These are phyloP conservation scores for Yamadazyma phyllophila DNA, from an alignment of 805 yeast genomes.

Conservation along the genomic window DNA sequence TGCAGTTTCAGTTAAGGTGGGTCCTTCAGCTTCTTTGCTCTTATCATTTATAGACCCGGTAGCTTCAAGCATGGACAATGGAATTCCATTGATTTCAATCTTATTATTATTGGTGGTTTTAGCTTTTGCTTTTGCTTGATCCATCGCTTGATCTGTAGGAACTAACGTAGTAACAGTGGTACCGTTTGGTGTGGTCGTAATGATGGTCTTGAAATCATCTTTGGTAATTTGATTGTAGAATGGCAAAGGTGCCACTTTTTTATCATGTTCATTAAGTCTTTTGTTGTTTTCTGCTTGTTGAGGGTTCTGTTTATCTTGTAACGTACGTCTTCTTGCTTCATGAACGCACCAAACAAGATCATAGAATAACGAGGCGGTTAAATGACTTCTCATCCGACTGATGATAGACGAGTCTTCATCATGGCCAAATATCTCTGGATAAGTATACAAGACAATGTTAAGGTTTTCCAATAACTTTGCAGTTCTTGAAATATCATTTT, in stretches of 20 bases:
- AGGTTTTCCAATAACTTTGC: constrained; percentile 88
- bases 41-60: constrained; percentile 51
- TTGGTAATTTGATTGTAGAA: constrained; percentile 86
- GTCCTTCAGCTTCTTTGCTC: constrained; percentile 2
- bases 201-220: constrained; percentile 82
- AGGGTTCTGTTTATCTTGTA: constrained; percentile 28
- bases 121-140: constrained; percentile 56
- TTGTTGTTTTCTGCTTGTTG: constrained; percentile 6
- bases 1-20: not conserved
- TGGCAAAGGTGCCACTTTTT: constrained; percentile 70
- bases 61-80: constrained; percentile 70
- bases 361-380: constrained; percentile 86
- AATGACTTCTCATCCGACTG: constrained; percentile 84
- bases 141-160: constrained; percentile 78
- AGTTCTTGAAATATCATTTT: constrained; percentile 86
- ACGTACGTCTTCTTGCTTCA: constrained; percentile 77
- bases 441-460: constrained; percentile 81
- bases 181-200: constrained; percentile 88
- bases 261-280: constrained; percentile 16
- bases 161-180: constrained; percentile 86
- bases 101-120: constrained; percentile 46
- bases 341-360: constrained; percentile 94
- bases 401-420: constrained; percentile 63
- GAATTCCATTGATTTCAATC: constrained; percentile 65
- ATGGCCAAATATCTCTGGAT: constrained; percentile 71